Conservation (phyloP, 768 basidiomycete genomes). For the Trametes elegans region DNA sequence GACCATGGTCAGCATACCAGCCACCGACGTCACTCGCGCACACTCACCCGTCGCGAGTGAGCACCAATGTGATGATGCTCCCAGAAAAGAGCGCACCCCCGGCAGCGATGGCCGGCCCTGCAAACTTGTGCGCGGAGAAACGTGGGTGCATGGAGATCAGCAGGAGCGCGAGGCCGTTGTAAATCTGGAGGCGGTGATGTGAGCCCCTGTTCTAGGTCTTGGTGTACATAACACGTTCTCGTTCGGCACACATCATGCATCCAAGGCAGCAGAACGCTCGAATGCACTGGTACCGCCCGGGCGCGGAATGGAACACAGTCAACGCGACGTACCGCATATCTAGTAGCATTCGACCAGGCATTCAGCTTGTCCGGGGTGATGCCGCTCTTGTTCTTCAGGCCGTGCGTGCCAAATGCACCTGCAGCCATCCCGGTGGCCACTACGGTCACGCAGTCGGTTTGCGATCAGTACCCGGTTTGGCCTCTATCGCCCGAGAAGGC, state of each 20-base stretch:
- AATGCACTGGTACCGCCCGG: too few species aligned
- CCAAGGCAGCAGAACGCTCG: background rate
- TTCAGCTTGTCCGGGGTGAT: slow-evolving; percentile 51
- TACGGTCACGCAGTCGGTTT: slow-evolving; percentile 8
- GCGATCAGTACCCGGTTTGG: background rate
- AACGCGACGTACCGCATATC: slow-evolving; percentile 53
- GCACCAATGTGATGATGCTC: slow-evolving; percentile 54
- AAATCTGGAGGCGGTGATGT: slow-evolving; percentile 41
- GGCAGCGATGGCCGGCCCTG: slow-evolving; percentile 61
- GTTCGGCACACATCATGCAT: background rate
- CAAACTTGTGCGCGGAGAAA: slow-evolving; percentile 58
- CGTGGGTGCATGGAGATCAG: slow-evolving; percentile 60
- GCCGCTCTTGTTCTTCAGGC: slow-evolving; percentile 44
- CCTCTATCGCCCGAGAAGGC: background rate
- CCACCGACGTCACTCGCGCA: slow-evolving; percentile 2
- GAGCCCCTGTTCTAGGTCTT: background rate
- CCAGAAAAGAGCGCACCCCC: slow-evolving; percentile 63
- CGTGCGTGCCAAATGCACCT: slow-evolving; percentile 72
- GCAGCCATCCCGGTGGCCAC: slow-evolving; percentile 51
- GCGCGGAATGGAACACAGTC: background rate
- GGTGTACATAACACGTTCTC: too few species aligned
- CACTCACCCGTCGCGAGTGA: slow-evolving; percentile 45
- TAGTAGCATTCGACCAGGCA: slow-evolving; percentile 62
- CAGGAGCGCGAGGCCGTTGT: slow-evolving; percentile 67
- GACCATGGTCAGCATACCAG: background rate